phyloP scores from a whole-genome alignment of 495 filamentous ascomycete species.

The Xylaria bambusicola region DNA sequence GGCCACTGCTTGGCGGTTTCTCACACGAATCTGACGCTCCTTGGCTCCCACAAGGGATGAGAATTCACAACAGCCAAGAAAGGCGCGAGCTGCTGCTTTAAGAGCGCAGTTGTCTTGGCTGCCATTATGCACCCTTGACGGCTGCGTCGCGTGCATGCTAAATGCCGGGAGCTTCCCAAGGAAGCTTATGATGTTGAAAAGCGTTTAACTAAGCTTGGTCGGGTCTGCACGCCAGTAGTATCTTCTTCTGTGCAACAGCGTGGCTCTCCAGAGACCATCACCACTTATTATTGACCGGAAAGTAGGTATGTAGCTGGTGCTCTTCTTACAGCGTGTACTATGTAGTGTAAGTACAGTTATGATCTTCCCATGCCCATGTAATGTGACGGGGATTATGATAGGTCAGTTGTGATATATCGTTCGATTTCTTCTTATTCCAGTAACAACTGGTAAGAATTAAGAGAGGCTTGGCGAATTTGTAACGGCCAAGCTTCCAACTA shows the following conservation, averaged over 20 bases:
- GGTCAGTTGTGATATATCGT: background rate
- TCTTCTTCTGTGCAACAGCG: too few species aligned
- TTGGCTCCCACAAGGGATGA: slow-evolving; percentile 11
- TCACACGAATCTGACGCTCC: slow-evolving; percentile 6
- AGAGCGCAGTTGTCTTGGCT: background rate
- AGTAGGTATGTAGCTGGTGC: too few species aligned
- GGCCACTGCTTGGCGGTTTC: slow-evolving; percentile 7
- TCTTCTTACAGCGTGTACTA: too few species aligned
- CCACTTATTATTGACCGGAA: too few species aligned
- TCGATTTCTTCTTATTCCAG: background rate
- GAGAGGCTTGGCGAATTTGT: slow-evolving; percentile 4
- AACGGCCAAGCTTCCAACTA: slow-evolving; percentile 14
- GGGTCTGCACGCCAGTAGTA: too few species aligned
- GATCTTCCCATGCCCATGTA: background rate
- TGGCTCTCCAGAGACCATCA: too few species aligned
- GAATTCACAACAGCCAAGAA: background rate
- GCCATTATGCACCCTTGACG: background rate
- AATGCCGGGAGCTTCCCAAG: background rate
- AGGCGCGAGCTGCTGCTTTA: slow-evolving; percentile 1
- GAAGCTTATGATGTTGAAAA: too few species aligned
- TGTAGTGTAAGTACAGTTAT: too few species aligned
- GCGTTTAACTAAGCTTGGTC: too few species aligned
- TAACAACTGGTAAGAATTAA: background rate
- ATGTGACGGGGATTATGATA: background rate
- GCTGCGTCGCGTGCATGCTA: background rate